Evolutionary conservation across 1,139 yeast genomes (phyloP), one percentile per base, ranked within the genome.

Genomic region (Blastobotrys aristatus): DNA sequence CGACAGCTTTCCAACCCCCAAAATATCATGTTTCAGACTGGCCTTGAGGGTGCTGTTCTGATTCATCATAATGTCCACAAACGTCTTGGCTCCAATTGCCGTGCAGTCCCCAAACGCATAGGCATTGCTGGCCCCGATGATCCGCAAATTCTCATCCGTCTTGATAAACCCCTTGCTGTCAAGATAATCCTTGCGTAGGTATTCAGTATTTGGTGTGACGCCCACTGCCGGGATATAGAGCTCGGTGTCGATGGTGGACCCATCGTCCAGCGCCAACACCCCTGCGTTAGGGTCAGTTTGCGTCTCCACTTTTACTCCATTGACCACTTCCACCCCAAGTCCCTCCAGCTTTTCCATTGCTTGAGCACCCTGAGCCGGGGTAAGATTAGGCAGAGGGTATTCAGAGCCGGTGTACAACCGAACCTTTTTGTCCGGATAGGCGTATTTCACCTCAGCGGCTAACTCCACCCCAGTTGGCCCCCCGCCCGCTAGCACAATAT

Each of bases 401-500:
- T 50, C 11, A 40, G 38, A 40, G 16, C 62, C 64, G 39, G 59
- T 54, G 49, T 51, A 61, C 11, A 62, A 45, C 8, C 52, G 49
- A 36, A 62, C 57, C 27, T 48, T 36, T 48, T 60, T 60, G 8
- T 48, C 43, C 5, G 56, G 55, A 40, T 55, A 59, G 7, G 42
- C 32, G 17, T 46, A 48, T 31, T 47, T 56, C 37, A 62, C 44
- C 42, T 87, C 95, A 64, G 89, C 95, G 51, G 95, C 94, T 48
- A 84, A 77, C 68, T 87, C 96, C 50, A 86, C 94, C 69, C 95
- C 95, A 39, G 95, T 86, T 64, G 95, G 92, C 57, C 95, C 95
- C 72, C 95, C 95, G 61, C 96, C 96, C 61, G 88, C 85, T 53
- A 86, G 88, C 51, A 84, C 89, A 58, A 85, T 75, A 39, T 82